These are phyloP conservation scores for Diutina neorugosa DNA, from an alignment of 1,139 yeast species.

Conservation along the genomic window DNA sequence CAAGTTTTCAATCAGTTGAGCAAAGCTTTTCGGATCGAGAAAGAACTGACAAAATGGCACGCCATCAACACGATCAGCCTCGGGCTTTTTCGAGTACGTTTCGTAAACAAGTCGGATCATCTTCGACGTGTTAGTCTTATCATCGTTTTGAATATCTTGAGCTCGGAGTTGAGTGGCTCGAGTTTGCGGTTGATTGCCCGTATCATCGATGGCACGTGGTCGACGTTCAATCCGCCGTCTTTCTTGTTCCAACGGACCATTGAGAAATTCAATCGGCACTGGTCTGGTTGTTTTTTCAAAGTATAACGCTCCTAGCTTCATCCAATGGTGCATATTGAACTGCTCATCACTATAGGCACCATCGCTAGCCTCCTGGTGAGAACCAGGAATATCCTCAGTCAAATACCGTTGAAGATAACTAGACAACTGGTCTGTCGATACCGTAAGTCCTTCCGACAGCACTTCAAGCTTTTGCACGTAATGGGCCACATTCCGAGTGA, in stretches of 20 bases:
- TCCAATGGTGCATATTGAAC: conserved; percentile 42
- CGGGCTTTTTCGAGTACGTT: conserved; percentile 19
- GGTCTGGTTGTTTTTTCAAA: conserved; percentile 36
- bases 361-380: conserved; percentile 7
- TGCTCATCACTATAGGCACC: conserved; percentile 12
- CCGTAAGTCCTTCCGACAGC: conserved; percentile 37
- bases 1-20: conserved; percentile 72
- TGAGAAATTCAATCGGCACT: conserved; percentile 44
- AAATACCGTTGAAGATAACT: conserved; percentile 26
- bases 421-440: conserved; percentile 38
- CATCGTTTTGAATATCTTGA: conserved; percentile 34
- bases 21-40: conserved; percentile 63
- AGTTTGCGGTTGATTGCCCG: conserved; percentile 24
- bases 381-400: conserved; percentile 11
- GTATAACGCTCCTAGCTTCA: conserved; percentile 44
- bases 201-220: conserved; percentile 30
- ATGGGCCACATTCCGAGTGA: conserved; percentile 28
- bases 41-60: conserved; percentile 56
- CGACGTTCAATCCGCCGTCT: conserved; percentile 29
- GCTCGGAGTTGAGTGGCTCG: conserved; percentile 44
- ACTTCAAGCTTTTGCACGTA: conserved; percentile 49
- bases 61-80: conserved; percentile 16
- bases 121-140: conserved; percentile 46
- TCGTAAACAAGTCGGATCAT: conserved; percentile 42
- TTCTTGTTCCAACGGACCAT: conserved; percentile 65